Conservation (phyloP, 2,329 filamentous ascomycete species). For the Xylaria sp. region DNA sequence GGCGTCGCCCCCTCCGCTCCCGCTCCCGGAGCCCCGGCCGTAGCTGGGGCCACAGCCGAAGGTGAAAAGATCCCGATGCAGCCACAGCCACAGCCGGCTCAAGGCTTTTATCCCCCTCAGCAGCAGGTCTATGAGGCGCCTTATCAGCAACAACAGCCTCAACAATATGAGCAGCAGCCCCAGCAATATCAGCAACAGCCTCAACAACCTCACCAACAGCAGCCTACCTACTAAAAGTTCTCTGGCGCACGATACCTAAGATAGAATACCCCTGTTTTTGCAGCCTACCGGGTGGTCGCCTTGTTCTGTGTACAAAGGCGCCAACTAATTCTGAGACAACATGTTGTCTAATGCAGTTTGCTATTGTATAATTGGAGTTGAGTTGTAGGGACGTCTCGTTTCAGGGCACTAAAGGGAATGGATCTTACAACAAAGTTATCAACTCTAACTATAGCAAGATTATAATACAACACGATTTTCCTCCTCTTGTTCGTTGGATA, state of each 20-base stretch:
- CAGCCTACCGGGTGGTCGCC: not conserved
- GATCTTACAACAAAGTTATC: slow-evolving; percentile 10
- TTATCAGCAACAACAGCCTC: slow-evolving; percentile 2
- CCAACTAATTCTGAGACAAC: slow-evolving; percentile 9
- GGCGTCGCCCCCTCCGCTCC: slow-evolving; percentile 34
- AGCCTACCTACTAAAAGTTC: slow-evolving; percentile 5
- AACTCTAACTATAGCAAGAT: slow-evolving; percentile 8
- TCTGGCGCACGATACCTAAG: not conserved
- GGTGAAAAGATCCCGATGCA: slow-evolving; percentile 48
- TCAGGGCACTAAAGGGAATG: not conserved
- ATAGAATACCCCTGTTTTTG: not conserved
- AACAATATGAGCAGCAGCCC: slow-evolving; percentile 24
- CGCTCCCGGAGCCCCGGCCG: too few relatives aligned
- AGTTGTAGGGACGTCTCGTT: not conserved
- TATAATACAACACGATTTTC: slow-evolving; percentile 29
- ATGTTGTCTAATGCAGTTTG: not conserved
- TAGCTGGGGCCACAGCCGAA: slow-evolving; percentile 6
- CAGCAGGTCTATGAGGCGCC: slow-evolving; percentile 22
- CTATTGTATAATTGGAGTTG: not conserved
- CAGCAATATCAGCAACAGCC: slow-evolving; percentile 7
- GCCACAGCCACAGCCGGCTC: slow-evolving; percentile 45
- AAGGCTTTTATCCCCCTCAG: slow-evolving; percentile 34
- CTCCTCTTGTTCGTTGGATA: not conserved
- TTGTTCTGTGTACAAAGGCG: not conserved
- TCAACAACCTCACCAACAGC: slow-evolving; percentile 16